A percentile compares a stretch with the other conserved stretches of the same genome.
Evolutionary conservation across 2,329 filamentous ascomycete genomes (phyloP).

Genomic region (Zymoseptoria crescenta): DNA sequence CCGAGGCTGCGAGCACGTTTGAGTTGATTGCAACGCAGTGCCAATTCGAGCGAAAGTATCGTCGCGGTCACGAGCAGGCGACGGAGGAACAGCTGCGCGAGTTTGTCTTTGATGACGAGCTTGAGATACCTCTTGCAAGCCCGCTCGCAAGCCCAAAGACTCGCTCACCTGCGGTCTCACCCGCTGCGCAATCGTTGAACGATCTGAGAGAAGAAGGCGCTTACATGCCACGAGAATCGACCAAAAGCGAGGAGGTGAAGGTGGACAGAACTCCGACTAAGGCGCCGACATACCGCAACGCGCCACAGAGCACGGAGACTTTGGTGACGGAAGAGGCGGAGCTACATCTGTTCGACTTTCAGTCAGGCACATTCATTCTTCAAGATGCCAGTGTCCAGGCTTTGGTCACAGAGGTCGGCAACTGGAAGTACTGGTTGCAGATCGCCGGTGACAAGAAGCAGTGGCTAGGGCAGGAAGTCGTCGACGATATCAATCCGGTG

Average conservation of each 20-base stretch:
- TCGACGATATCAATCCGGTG: constrained; percentile 90
- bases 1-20: constrained; percentile 69
- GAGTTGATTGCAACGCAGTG: constrained; percentile 79
- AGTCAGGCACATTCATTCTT: constrained; percentile 72
- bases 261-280: constrained; percentile 41
- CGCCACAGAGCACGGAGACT: constrained; percentile 63
- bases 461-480: constrained; percentile 79
- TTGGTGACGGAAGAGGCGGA: constrained; percentile 71
- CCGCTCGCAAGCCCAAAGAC: constrained; percentile 45
- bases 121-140: constrained; percentile 53
- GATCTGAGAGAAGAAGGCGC: constrained; percentile 22
- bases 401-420: constrained; percentile 75
- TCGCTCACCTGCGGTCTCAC: constrained; percentile 29
- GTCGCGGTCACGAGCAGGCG: constrained; percentile 69
- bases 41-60: constrained; percentile 95
- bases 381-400: constrained; percentile 70
- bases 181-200: constrained; percentile 21
- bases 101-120: constrained; percentile 66
- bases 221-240: constrained; percentile 25
- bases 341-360: constrained; percentile 88
- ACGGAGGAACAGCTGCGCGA: constrained; percentile 72
- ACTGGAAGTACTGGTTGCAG: constrained; percentile 95
- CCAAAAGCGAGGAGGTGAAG: constrained; percentile 33
- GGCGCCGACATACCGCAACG: constrained; percentile 51
- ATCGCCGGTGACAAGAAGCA: constrained; percentile 67